Evolutionary conservation across 768 basidiomycete genomes (phyloP).

Genomic region (Lactarius deliciosus): DNA sequence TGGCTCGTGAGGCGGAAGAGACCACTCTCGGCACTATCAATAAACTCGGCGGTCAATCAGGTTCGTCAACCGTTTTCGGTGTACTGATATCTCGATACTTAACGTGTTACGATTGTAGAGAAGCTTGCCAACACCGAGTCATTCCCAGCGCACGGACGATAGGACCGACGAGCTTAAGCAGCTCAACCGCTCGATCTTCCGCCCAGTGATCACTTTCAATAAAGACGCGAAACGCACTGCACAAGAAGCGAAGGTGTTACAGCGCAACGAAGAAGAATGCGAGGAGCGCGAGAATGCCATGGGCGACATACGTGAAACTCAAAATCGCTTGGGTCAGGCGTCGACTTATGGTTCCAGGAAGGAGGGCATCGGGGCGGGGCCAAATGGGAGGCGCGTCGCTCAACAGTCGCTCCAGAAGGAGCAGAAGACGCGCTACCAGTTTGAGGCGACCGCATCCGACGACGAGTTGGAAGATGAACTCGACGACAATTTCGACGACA

Average conservation of each 20-base stretch:
- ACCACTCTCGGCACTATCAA: constrained; percentile 82
- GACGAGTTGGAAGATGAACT: constrained; percentile 95
- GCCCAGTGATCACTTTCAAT: constrained; percentile 88
- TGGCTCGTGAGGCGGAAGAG: constrained; percentile 96
- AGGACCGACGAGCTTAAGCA: constrained; percentile 91
- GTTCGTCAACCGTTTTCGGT: constrained; percentile 44
- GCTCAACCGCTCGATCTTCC: constrained; percentile 93
- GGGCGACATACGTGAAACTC: constrained; percentile 82
- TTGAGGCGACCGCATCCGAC: constrained; percentile 86
- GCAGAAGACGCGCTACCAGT: constrained; percentile 82
- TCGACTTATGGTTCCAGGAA: constrained; percentile 55
- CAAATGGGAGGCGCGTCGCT: constrained; percentile 45
- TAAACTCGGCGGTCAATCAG: constrained; percentile 90
- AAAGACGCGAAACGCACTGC: constrained; percentile 88
- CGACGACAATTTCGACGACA: constrained; percentile 87
- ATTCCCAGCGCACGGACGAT: constrained; percentile 86
- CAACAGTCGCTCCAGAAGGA: constrained; percentile 60
- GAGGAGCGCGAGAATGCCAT: constrained; percentile 81
- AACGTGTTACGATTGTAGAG: constrained; percentile 44
- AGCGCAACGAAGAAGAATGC: constrained; percentile 86
- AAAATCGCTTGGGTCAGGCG: constrained; percentile 80
- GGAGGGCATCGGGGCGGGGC: constrained; percentile 45
- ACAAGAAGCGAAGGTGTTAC: constrained; percentile 78
- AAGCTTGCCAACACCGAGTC: constrained; percentile 91
- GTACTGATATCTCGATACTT: not conserved